phyloP scores from a whole-genome alignment of 108 stramenopile species.

The Schizochytrium sp. region DNA sequence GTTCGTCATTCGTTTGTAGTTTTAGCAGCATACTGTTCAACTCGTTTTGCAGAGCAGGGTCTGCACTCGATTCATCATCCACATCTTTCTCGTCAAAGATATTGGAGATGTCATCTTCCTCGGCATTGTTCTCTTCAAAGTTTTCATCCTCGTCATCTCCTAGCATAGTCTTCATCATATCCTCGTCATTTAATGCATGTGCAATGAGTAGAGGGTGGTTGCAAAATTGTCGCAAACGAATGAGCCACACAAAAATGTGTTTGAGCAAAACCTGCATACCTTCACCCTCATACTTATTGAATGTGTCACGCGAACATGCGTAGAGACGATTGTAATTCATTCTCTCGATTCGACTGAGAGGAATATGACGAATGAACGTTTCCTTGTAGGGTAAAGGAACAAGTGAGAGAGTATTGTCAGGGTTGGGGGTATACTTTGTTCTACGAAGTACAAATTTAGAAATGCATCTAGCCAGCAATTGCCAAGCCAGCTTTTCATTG shows the following conservation, averaged over 20 bases:
- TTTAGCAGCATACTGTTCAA: not conserved
- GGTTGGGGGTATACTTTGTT: constrained; percentile 46
- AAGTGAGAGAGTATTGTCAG: constrained; percentile 64
- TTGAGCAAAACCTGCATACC: constrained; percentile 62
- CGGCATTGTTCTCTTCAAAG: not conserved
- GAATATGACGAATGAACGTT: constrained; percentile 65
- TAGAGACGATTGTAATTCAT: constrained; percentile 68
- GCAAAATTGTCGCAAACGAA: constrained; percentile 70
- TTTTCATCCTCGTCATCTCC: constrained; percentile 29
- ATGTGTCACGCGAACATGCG: constrained; percentile 59
- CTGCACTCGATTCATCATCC: not conserved
- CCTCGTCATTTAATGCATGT: constrained; percentile 31
- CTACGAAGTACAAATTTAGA: constrained; percentile 39
- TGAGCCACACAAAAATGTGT: constrained; percentile 68
- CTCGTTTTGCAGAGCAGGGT: not conserved
- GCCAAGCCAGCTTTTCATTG: not conserved
- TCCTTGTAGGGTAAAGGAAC: constrained; percentile 67
- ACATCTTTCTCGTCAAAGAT: not conserved
- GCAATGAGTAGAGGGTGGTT: constrained; percentile 72
- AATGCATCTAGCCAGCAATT: not conserved
- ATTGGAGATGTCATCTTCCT: not conserved
- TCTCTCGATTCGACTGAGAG: constrained; percentile 63
- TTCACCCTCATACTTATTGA: constrained; percentile 64
- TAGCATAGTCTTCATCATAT: not conserved
- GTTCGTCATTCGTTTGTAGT: not conserved